phyloP scores from a whole-genome alignment of 176 grass and related monocot species.

The Alopecurus myosuroides region DNA sequence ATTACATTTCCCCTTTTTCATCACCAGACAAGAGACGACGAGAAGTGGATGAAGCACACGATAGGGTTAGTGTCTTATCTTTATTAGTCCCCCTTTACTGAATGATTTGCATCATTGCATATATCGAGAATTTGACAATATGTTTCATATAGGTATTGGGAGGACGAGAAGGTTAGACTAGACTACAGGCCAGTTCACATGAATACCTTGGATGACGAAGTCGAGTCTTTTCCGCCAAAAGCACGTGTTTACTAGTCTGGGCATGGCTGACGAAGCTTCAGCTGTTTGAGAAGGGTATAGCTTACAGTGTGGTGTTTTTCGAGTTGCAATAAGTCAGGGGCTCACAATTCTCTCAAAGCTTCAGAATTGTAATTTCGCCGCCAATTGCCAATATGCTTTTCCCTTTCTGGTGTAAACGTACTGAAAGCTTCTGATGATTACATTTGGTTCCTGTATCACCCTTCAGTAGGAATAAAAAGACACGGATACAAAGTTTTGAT shows the following conservation, averaged over 20 bases:
- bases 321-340: constrained; percentile 20
- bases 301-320: neutral
- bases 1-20: neutral
- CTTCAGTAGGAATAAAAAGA: constrained; percentile 7
- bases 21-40: constrained; percentile 75
- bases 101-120: neutral
- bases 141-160: constrained; percentile 52
- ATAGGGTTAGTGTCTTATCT: constrained; percentile 53
- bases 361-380: neutral
- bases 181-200: constrained; percentile 70
- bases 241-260: constrained; percentile 55
- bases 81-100: neutral
- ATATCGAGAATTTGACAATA: neutral
- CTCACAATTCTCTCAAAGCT: neutral
- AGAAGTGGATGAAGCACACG: constrained; percentile 74
- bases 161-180: constrained; percentile 62
- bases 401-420: neutral
- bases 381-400: neutral
- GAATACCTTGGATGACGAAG: constrained; percentile 68
- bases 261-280: neutral
- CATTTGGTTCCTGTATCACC: neutral
- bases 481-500: neutral
- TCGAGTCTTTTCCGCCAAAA: constrained; percentile 64
- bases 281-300: neutral
- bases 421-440: neutral